Conservation (phyloP, 352 stramenopile species). For the Saprolegnia diclina region DNA sequence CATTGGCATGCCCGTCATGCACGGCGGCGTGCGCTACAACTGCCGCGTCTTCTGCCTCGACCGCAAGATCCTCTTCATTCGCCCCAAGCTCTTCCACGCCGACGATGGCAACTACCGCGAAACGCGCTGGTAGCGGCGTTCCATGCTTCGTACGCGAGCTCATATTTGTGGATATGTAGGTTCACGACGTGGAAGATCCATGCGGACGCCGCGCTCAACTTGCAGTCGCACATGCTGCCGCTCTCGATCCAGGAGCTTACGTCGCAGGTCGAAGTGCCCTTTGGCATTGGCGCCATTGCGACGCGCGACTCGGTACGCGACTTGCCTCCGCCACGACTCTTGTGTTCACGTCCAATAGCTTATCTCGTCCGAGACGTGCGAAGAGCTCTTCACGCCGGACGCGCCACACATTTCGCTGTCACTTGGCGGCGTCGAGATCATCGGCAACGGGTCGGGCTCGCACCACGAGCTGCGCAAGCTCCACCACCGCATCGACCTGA, state of each 20-base stretch:
- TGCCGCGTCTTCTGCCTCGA: slow-evolving; percentile 94
- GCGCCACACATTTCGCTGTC: slow-evolving; percentile 92
- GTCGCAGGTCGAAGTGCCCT: slow-evolving; percentile 66
- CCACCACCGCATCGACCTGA: slow-evolving; percentile 87
- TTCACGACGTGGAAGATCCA: slow-evolving; percentile 79
- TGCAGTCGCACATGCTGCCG: slow-evolving; percentile 75
- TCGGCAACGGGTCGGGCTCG: slow-evolving; percentile 95
- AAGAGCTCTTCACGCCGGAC: slow-evolving; percentile 97
- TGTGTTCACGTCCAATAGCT: too few species aligned
- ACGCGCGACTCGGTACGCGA: slow-evolving; percentile 78
- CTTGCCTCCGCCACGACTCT: not conserved
- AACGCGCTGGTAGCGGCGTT: slow-evolving; percentile 69
- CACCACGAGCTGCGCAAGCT: slow-evolving; percentile 97
- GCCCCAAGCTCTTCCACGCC: slow-evolving; percentile 90
- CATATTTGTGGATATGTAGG: not conserved
- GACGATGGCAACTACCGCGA: slow-evolving; percentile 99
- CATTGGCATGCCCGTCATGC: slow-evolving; percentile 96
- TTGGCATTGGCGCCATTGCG: slow-evolving; percentile 74
- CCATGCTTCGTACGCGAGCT: not conserved
- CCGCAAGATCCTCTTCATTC: slow-evolving; percentile 92
- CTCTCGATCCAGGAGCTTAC: slow-evolving; percentile 80
- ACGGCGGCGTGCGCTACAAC: slow-evolving; percentile 97
- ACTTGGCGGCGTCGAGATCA: slow-evolving; percentile 95
- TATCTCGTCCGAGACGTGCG: slow-evolving; percentile 93
- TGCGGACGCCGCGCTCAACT: slow-evolving; percentile 33